Evolutionary conservation across 371 early-diverging fungal genomes (phyloP).

Genomic region (Batkoa obscura): DNA sequence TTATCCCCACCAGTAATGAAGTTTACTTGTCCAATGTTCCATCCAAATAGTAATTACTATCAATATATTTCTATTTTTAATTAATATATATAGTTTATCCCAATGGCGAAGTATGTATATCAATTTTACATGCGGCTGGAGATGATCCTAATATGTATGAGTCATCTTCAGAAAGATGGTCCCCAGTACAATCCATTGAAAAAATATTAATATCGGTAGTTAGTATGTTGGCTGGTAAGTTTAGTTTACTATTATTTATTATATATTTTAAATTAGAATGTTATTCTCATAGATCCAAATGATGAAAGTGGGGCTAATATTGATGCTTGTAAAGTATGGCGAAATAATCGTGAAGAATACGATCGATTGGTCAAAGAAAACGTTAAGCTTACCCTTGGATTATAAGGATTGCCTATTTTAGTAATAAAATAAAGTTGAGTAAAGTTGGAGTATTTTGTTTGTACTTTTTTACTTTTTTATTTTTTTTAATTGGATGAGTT

Average conservation of each 20-base stretch:
- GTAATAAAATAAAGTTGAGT: too few species aligned
- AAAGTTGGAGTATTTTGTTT: too few species aligned
- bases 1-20: constrained; percentile 79
- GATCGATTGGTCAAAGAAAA: constrained; percentile 58
- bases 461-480: too few species aligned
- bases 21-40: constrained; percentile 82
- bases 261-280: neutral
- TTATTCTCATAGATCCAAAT: constrained; percentile 70
- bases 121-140: constrained; percentile 97
- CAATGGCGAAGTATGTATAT: constrained; percentile 97
- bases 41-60: constrained; percentile 81
- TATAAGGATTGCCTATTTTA: too few species aligned
- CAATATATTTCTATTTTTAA: too few species aligned
- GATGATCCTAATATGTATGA: constrained; percentile 95
- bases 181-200: constrained; percentile 93
- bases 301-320: constrained; percentile 96
- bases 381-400: constrained; percentile 46
- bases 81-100: constrained; percentile 43
- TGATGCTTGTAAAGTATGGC: constrained; percentile 94
- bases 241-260: too few species aligned
- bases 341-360: constrained; percentile 62
- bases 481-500: too few species aligned
- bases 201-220: constrained; percentile 91
- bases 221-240: constrained; percentile 68
- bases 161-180: constrained; percentile 81